phyloP scores from a whole-genome alignment of 108 stramenopile species.

The Nitzschia putrida region DNA sequence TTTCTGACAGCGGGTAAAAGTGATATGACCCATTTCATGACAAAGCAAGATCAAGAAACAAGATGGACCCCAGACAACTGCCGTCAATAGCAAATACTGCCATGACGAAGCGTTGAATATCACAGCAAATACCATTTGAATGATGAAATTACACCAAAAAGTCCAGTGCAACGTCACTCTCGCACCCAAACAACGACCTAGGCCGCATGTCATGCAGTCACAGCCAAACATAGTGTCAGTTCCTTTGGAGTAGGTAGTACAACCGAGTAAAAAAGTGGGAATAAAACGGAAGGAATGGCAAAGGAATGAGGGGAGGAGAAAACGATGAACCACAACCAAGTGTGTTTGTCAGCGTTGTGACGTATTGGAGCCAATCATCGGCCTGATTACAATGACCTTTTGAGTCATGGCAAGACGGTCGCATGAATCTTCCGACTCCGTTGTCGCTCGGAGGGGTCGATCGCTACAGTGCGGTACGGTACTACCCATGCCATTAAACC shows the following conservation, averaged over 20 bases:
- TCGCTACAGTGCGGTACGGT: too few species aligned
- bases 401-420: too few species aligned
- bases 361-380: too few species aligned
- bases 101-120: conserved; percentile 16
- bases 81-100: conserved; percentile 22
- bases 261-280: too few species aligned
- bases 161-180: conserved; percentile 28
- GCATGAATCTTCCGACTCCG: too few species aligned
- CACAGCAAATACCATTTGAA: conserved; percentile 23
- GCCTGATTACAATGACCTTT: too few species aligned
- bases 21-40: conserved; percentile 25
- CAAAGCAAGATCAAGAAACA: conserved; percentile 8
- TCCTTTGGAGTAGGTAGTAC: too few species aligned
- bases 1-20: conserved; percentile 4
- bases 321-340: not conserved
- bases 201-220: conserved; percentile 13
- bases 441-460: too few species aligned
- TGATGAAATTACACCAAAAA: conserved; percentile 19
- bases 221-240: not conserved
- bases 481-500: too few species aligned
- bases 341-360: not conserved
- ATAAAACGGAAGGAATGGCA: too few species aligned
- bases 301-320: not conserved
- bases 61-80: conserved; percentile 20
- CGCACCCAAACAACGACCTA: conserved; percentile 10